phyloP scores from a whole-genome alignment of 352 stramenopile genomes.

The Achlya hypogyna region DNA sequence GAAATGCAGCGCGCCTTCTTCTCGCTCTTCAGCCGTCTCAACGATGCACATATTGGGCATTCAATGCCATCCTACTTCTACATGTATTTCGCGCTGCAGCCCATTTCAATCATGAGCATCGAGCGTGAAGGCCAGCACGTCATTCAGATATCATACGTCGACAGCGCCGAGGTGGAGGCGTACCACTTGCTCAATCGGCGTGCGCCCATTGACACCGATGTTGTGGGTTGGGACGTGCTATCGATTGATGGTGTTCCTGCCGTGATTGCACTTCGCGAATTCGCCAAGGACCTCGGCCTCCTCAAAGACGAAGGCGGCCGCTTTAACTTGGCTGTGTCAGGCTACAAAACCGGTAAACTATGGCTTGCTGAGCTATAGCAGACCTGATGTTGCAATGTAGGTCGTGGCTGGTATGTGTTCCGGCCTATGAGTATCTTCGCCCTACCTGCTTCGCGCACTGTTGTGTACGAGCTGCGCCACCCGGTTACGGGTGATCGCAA shows the following conservation, averaged over 20 bases:
- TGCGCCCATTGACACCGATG: not conserved
- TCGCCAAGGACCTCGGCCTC: constrained; percentile 8
- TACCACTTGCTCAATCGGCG: not conserved
- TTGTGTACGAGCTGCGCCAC: constrained; percentile 9
- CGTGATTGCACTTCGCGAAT: not conserved
- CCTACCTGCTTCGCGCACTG: not conserved
- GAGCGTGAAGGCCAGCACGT: not conserved
- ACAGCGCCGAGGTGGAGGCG: constrained; percentile 1
- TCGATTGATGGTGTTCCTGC: constrained; percentile 8
- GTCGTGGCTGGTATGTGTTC: constrained; percentile 17
- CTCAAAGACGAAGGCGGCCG: constrained; percentile 14
- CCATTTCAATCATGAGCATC: constrained; percentile 3
- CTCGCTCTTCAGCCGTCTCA: constrained; percentile 5
- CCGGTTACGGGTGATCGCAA: constrained; percentile 4
- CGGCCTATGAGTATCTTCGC: not conserved
- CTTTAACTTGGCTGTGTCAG: constrained; percentile 20
- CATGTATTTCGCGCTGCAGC: constrained; percentile 11
- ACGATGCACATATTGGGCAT: constrained; percentile 12
- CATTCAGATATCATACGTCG: not conserved
- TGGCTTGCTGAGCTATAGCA: not conserved
- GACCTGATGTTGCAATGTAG: not conserved
- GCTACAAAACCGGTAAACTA: not conserved
- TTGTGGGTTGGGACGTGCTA: constrained; percentile 10
- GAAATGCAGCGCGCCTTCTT: constrained; percentile 2
- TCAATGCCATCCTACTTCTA: constrained; percentile 1